A percentile compares a stretch with the other conserved stretches of the same genome.
Evolutionary conservation across 495 filamentous ascomycete genomes (phyloP).

Genomic region (Penicillium crystallinum): DNA sequence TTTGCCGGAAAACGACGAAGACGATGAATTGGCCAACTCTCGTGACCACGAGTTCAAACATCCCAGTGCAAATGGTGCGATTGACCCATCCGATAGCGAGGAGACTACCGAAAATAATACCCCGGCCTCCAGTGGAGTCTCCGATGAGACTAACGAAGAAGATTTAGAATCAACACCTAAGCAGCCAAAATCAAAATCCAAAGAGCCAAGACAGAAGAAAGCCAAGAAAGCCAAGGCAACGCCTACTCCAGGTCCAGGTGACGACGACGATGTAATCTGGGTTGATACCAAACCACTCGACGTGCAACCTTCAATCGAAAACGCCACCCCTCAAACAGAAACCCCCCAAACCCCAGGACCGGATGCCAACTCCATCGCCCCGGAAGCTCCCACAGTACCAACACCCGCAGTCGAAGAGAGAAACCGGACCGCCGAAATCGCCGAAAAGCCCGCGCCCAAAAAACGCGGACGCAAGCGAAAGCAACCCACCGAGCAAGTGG

Average conservation of each 20-base stretch:
- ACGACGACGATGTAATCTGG: slow-evolving; percentile 37
- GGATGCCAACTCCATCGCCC: background rate
- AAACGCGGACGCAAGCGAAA: slow-evolving; percentile 47
- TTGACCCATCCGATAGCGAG: slow-evolving; percentile 5
- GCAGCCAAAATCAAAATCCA: slow-evolving; percentile 7
- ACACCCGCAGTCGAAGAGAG: background rate
- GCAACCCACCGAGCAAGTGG: slow-evolving; percentile 22
- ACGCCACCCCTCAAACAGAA: background rate
- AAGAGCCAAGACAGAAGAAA: slow-evolving; percentile 36
- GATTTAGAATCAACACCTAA: slow-evolving; percentile 1
- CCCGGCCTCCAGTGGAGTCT: background rate
- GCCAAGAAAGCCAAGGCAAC: slow-evolving; percentile 38
- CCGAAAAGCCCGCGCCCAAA: slow-evolving; percentile 23
- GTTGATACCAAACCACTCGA: slow-evolving; percentile 28
- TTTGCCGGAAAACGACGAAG: slow-evolving; percentile 23
- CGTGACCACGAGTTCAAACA: slow-evolving; percentile 1
- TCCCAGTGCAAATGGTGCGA: slow-evolving; percentile 4
- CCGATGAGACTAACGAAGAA: slow-evolving; percentile 4
- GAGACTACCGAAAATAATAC: background rate
- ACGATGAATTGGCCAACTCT: slow-evolving; percentile 28
- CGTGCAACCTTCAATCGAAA: background rate
- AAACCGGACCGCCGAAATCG: background rate
- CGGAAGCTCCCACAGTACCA: background rate
- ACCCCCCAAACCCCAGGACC: too few species aligned
- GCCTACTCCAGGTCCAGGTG: slow-evolving; percentile 21